These are phyloP conservation scores for Eucalyptus cloeziana DNA, from an alignment of 345 rosid species.

Conservation along the genomic window DNA sequence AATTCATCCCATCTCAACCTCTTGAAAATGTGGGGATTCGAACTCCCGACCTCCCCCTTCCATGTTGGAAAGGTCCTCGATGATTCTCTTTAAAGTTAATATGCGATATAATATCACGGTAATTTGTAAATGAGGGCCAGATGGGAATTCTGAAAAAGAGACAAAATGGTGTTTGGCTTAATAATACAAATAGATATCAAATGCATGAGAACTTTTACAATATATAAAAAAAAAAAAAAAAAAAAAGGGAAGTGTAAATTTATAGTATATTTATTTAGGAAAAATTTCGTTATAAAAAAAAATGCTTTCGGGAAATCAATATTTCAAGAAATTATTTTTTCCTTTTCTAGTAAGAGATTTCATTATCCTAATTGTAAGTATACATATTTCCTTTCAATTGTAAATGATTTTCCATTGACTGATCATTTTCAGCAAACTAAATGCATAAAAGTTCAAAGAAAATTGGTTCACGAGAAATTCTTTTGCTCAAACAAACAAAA, in stretches of 20 bases:
- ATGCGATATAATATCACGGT: neutral
- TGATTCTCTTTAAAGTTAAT: neutral
- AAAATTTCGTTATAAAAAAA: no score
- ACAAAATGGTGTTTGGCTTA: neutral
- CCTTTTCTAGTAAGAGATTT: fast-evolving
- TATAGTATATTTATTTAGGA: no score
- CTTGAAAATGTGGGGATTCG: no score
- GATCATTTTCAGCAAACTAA: fast-evolving
- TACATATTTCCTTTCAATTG: fast-evolving
- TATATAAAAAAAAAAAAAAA: neutral
- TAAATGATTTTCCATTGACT: fast-evolving
- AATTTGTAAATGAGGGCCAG: neutral
- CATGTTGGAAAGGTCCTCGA: no score
- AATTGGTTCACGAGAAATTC: fast-evolving
- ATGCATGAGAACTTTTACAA: neutral
- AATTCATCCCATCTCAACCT: no score
- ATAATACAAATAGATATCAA: neutral
- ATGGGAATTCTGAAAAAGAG: neutral
- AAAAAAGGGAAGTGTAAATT: no score
- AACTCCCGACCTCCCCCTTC: no score
- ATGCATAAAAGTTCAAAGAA: no score
- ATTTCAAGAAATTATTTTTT: no score
- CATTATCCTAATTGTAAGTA: fast-evolving
- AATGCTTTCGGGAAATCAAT: no score
- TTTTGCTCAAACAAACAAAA: fast-evolving